phyloP scores from a whole-genome alignment of 768 basidiomycete species.

The Tricholoma flavovirens region DNA sequence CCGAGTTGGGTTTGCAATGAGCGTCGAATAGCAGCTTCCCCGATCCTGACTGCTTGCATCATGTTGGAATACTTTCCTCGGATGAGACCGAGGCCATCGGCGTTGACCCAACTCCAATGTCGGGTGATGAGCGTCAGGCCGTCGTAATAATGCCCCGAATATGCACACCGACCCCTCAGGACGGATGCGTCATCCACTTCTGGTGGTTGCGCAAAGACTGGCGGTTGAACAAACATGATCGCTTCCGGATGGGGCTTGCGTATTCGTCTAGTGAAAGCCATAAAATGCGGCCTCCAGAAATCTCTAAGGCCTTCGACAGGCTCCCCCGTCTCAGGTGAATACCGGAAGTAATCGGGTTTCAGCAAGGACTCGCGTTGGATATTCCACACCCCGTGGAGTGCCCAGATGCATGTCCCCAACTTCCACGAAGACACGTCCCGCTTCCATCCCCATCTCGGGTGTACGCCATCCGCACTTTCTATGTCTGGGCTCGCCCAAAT shows the following conservation, averaged over 20 bases:
- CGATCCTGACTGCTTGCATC: slow-evolving; percentile 72
- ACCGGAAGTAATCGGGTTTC: slow-evolving; percentile 71
- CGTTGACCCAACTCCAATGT: slow-evolving; percentile 94
- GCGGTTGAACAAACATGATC: slow-evolving; percentile 88
- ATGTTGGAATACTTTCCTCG: slow-evolving; percentile 71
- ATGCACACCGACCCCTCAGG: slow-evolving; percentile 60
- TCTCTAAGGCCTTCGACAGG: slow-evolving; percentile 67
- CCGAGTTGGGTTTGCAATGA: slow-evolving; percentile 80
- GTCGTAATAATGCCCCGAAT: slow-evolving; percentile 90
- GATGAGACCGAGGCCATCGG: slow-evolving; percentile 89
- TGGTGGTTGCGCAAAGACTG: slow-evolving; percentile 84
- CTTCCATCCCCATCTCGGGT: slow-evolving; percentile 79
- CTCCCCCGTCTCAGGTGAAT: slow-evolving; percentile 32
- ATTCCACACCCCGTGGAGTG: slow-evolving; percentile 88
- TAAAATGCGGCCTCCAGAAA: slow-evolving; percentile 75
- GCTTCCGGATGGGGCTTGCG: slow-evolving; percentile 69
- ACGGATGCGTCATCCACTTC: slow-evolving; percentile 42
- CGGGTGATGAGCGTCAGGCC: slow-evolving; percentile 89
- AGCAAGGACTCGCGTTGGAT: slow-evolving; percentile 59
- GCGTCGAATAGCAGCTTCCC: slow-evolving; percentile 76
- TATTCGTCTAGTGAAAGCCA: slow-evolving; percentile 50
- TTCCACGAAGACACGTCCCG: slow-evolving; percentile 60
- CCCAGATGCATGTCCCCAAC: slow-evolving; percentile 82
- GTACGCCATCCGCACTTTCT: slow-evolving; percentile 40
- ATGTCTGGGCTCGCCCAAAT: slow-evolving; percentile 64